A percentile compares a stretch with the other conserved stretches of the same genome.
Conservation (phyloP, 805 yeast genomes). For the Nakazawaea sp. region DNA sequence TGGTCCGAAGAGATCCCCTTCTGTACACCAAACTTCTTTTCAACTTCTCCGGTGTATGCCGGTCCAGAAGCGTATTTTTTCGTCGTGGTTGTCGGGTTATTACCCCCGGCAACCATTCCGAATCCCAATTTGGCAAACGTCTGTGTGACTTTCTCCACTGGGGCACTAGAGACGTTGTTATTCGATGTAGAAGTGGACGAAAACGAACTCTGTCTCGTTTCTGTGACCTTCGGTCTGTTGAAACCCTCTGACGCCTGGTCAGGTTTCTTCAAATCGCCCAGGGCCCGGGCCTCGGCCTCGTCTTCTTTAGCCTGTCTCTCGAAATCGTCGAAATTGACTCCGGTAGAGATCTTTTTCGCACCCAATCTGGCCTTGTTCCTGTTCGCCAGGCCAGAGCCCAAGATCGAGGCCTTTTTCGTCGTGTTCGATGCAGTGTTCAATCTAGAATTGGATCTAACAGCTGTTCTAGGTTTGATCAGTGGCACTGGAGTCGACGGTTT, state of each 20-base stretch:
- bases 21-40: constrained; percentile 75
- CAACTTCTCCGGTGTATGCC: constrained; percentile 68
- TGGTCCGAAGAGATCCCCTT: constrained; percentile 96
- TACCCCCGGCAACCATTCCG: constrained; percentile 71
- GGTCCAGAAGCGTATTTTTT: constrained; percentile 43
- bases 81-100: constrained; percentile 29
- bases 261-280: constrained; percentile 26
- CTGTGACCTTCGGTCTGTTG: constrained; percentile 9
- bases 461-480: constrained; percentile 20
- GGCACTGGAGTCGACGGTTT: constrained; percentile 20
- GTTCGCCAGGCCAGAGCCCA: constrained; percentile 33
- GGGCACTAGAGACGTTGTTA: constrained; percentile 8
- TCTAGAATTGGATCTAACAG: constrained; percentile 22
- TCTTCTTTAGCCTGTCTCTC: constrained; percentile 80
- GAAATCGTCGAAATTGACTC: constrained; percentile 50
- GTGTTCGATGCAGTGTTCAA: constrained; percentile 13
- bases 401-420: constrained; percentile 26
- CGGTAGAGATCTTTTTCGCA: constrained; percentile 47
- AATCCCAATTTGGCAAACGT: constrained; percentile 80
- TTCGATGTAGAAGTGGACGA: constrained; percentile 1
- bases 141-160: constrained; percentile 49
- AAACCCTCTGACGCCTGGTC: constrained; percentile 5
- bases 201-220: constrained; percentile 11
- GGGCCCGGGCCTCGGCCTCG: constrained; percentile 55
- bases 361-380: constrained; percentile 53